These are phyloP conservation scores for Kentomonas sorsogonicus DNA, from an alignment of 208 protist genomes.

Conservation along the genomic window DNA sequence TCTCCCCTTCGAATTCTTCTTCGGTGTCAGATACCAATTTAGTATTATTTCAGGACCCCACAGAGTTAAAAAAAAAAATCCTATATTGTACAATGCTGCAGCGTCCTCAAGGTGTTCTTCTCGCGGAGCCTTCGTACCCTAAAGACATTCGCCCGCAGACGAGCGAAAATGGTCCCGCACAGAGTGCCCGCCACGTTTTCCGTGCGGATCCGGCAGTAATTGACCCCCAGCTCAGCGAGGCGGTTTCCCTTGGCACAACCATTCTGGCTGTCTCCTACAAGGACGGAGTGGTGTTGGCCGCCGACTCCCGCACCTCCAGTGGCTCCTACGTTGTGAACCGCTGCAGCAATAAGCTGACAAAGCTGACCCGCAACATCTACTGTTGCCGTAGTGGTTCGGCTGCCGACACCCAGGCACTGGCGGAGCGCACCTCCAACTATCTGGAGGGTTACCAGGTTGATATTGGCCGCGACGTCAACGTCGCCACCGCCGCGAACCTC, in stretches of 20 bases:
- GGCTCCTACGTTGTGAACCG: conserved; percentile 97
- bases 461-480: conserved; percentile 79
- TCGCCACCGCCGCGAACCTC: conserved; percentile 94
- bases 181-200: conserved; percentile 62
- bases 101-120: conserved; percentile 51
- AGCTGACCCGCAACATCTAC: conserved; percentile 95
- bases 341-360: conserved; percentile 97
- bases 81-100: conserved; percentile 49
- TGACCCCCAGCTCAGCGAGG: conserved; percentile 79
- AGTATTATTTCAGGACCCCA: neutral
- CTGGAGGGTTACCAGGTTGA: conserved; percentile 90
- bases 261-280: conserved; percentile 98
- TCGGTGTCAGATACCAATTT: neutral
- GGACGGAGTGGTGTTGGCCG: conserved; percentile 95
- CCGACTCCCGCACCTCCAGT: conserved; percentile 96
- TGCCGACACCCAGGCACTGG: conserved; percentile 97
- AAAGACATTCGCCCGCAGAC: conserved; percentile 34
- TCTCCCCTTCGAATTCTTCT: too few relatives aligned
- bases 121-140: conserved; percentile 75
- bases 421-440: conserved; percentile 91
- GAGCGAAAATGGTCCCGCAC: conserved; percentile 59
- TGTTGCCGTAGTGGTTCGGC: conserved; percentile 97
- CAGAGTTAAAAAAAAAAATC: conserved; percentile 4
- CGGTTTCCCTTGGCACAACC: conserved; percentile 92
- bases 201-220: conserved; percentile 63